Percentiles rank a stretch among this genome's conserved stretches.
Evolutionary conservation across 495 filamentous ascomycete genomes (phyloP).

Genomic region (Neurospora sp.): DNA sequence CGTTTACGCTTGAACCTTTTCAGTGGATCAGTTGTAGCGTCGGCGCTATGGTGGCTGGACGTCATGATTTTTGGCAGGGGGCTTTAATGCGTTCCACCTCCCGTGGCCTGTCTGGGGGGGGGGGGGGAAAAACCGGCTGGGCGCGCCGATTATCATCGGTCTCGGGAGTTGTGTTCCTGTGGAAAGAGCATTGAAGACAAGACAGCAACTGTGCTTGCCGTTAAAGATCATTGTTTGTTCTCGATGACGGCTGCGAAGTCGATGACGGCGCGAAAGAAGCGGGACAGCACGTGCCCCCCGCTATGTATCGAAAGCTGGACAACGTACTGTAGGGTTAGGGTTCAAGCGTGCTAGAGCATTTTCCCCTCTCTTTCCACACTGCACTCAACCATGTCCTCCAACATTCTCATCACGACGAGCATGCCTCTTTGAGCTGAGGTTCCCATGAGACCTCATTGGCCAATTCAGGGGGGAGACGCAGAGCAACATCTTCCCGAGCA

Average conservation of each 20-base stretch:
- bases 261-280: constrained; percentile 25
- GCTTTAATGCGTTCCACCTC: neutral
- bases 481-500: neutral
- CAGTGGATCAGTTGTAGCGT: neutral
- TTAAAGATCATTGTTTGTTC: neutral
- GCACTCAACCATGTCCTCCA: neutral
- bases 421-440: neutral
- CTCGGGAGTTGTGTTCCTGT: neutral
- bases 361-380: neutral
- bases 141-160: neutral
- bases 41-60: neutral
- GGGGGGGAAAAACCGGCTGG: neutral
- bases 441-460: neutral
- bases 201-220: neutral
- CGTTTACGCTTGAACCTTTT: constrained; percentile 6
- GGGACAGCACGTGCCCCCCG: constrained; percentile 27
- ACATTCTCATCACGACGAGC: neutral
- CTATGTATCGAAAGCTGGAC: no score
- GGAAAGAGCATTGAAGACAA: neutral
- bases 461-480: neutral
- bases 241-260: constrained; percentile 22
- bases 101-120: neutral
- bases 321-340: neutral
- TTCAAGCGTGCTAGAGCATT: neutral
- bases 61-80: neutral